These are phyloP conservation scores for Podospora pseudocomata DNA, from an alignment of 495 filamentous ascomycete genomes.

Conservation along the genomic window DNA sequence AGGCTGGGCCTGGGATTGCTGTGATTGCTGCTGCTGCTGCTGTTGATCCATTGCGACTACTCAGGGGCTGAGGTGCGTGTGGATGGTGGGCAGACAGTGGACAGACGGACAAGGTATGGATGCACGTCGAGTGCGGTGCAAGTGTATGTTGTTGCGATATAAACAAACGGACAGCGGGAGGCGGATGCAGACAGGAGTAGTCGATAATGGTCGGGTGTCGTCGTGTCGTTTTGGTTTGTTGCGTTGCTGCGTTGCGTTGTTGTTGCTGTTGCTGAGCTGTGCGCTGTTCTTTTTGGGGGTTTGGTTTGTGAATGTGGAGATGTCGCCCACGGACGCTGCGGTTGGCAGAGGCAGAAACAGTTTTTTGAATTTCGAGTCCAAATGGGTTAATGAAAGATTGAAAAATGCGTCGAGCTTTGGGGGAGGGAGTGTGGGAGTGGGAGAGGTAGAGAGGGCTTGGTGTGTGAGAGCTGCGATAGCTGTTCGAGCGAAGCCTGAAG, in stretches of 20 bases:
- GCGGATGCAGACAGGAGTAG: conserved; percentile 6
- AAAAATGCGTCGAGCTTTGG: conserved; percentile 18
- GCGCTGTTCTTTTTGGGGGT: conserved; percentile 13
- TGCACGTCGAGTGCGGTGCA: conserved; percentile 53
- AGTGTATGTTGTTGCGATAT: conserved; percentile 12
- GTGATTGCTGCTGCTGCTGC: conserved; percentile 60
- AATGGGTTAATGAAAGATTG: conserved; percentile 37
- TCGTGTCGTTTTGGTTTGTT: conserved; percentile 5
- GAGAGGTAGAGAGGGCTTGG: conserved; percentile 19
- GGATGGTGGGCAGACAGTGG: conserved; percentile 6
- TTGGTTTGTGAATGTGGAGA: conserved; percentile 28
- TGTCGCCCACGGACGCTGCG: conserved; percentile 27
- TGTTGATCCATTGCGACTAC: conserved; percentile 60
- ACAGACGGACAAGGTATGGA: conserved; percentile 13
- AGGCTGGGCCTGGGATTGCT: conserved; percentile 47
- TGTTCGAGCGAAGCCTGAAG: conserved; percentile 20
- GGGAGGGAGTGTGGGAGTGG: conserved; percentile 35
- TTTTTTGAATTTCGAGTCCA: conserved; percentile 28
- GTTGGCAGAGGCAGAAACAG: conserved; percentile 3
- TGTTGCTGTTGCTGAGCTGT: conserved; percentile 8
- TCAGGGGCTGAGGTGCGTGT: conserved; percentile 19
- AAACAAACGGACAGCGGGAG: conserved; percentile 13
- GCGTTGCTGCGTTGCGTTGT: conserved; percentile 5
- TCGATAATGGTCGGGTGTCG: conserved; percentile 1
- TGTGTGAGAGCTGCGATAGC: conserved; percentile 2